Percentiles rank a stretch among this genome's conserved stretches.
phyloP scores from a whole-genome alignment of 306 rosid species.

The Pyrus betulifolia region DNA sequence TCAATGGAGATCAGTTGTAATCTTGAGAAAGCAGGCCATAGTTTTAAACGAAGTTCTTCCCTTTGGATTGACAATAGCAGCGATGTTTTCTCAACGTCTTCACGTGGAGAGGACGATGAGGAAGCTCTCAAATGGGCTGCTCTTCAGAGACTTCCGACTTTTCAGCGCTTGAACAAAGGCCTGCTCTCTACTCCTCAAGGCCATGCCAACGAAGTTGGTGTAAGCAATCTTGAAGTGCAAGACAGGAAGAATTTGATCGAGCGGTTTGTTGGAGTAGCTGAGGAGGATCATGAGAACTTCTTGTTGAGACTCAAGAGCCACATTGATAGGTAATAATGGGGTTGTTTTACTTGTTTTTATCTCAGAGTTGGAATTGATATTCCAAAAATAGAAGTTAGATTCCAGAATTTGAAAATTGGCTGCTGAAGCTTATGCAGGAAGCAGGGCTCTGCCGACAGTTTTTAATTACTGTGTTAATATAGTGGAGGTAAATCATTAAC shows the following conservation, averaged over 20 bases:
- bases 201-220: conserved; percentile 36
- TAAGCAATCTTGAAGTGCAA: conserved; percentile 33
- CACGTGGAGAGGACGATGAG: conserved; percentile 42
- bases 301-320: conserved; percentile 48
- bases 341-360: background rate
- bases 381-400: conserved; percentile 56
- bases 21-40: conserved; percentile 4
- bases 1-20: conserved; percentile 8
- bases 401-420: conserved; percentile 42
- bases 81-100: conserved; percentile 45
- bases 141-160: conserved; percentile 66
- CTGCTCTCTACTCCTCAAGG: conserved; percentile 42
- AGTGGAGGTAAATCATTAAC: conserved; percentile 11
- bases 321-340: conserved; percentile 44
- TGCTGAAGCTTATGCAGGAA: conserved; percentile 35
- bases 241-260: conserved; percentile 27
- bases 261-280: conserved; percentile 22
- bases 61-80: background rate
- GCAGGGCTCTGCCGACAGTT: conserved; percentile 30
- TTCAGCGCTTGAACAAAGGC: conserved; percentile 61
- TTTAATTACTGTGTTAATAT: conserved; percentile 1
- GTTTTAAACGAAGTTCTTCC: background rate
- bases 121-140: conserved; percentile 70
- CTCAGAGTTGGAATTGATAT: conserved; percentile 51
- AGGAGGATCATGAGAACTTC: conserved; percentile 32